Base-by-base conservation (phyloP, 495 filamentous ascomycete species). In the Hyphodiscus hymeniophilus region DNA sequence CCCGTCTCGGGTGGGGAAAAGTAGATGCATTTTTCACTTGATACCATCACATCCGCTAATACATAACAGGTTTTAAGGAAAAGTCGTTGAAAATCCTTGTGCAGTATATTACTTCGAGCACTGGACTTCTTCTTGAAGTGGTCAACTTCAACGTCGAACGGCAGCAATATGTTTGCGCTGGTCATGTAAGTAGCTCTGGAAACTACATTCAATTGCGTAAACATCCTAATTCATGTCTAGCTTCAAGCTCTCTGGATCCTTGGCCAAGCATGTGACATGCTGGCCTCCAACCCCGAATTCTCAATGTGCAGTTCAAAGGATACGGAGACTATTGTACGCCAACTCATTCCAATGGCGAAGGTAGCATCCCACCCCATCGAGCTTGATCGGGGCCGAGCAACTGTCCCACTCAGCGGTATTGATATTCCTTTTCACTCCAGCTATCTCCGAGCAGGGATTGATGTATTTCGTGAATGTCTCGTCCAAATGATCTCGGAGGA, bases 101-200 rank as follows among this genome's bases (percentile, higher is more conserved):
- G 10, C 26, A 3, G 10, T 22, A 42, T 11, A 42, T 42, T 13
- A 22, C 18, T 12, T 7, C 22, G 21, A 13, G 12, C 6, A 42
- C 18, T 10, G 22, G 22, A 7, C 11, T 11, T 3, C 16, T 46
- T 7, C 43, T 46, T 12, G 56, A 54, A 48, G 63, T 72, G 35
- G 69, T 72, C 7, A 72, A 72, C 38, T 63, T 56, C 55, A 72
- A 72, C 44, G 45, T 70, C 6, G 38, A 56, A 1, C 53, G 55
- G 12, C 51, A 60, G 45, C 69, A 72, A 47, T 72, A 72, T 55
- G 67, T 72, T 22, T 70, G 69, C 54, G 64, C 67, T 2, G 65
- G 69, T 17, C 52, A 53, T 22, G 64, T 65, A 60, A 31, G 58
- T 51, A 54, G 7, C 38, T 47, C 34, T 42, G 16, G 7, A 4